Base-by-base conservation (phyloP, 1,284 basidiomycete species). In the Melampsora americana region DNA sequence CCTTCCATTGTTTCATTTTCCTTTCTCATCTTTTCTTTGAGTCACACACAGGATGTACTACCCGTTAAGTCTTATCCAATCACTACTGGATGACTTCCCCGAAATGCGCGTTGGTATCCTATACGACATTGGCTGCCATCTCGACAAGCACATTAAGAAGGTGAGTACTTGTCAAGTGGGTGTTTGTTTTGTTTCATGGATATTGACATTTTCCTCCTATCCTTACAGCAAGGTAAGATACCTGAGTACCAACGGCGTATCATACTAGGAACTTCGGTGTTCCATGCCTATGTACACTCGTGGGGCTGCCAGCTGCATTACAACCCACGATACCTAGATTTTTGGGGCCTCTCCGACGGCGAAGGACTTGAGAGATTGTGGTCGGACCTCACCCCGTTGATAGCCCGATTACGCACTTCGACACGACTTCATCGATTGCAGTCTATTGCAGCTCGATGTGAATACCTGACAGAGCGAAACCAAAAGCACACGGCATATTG, bases 251-350 rank as follows among this genome's bases (percentile, higher is more conserved):
- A 61, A 28, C 7, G 39, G 18, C 69, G 18, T 2, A 32, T 77
- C 5, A 6, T 12, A 2, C 69, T 61, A 26, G 68, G 48, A 4
- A 75, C 67, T 3, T 75, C 46, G 0, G 42, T 74, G 14, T 75
- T 75, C 50, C 72, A 75, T 75, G 72, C 72, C 20, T 75, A 64
- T 75, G 72, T 75, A 7, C 67, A 75, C 50, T 26, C 69, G 9
- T 76, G 73, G 73, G 9, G 26, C 6, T 76, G 46, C 35, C 67
- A 76, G 26, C 26, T 70, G 2, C 28, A 53, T 18, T 76, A 61
- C 26, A 66, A 76, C 46, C 73, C 73, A 1, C 5, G 66, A n/a
- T 69, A 9, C 50, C 42, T 44, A 32, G 1, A 18, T 0, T 1
- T 60, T 28, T 70, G 66, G 66, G 67, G 73, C 18, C 30, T 76